Conservation (phyloP, 306 rosid genomes). For the Inga leiocalycina region DNA sequence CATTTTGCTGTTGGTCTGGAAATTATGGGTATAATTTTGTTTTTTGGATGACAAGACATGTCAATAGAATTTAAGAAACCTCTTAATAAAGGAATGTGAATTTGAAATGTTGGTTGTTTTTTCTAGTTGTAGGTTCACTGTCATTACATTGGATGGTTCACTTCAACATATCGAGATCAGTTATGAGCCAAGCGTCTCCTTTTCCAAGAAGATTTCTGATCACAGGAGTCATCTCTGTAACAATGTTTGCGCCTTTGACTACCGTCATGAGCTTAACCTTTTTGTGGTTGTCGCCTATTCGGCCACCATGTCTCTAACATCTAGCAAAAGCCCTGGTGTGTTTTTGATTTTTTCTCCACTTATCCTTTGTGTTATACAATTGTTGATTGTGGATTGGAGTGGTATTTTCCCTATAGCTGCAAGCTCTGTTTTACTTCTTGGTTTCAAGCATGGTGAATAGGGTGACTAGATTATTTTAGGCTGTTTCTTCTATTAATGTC, state of each 20-base stretch:
- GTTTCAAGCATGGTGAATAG: slow-evolving; percentile 21
- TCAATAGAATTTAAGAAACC: slow-evolving; percentile 26
- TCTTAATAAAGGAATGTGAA: background rate
- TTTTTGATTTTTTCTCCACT: slow-evolving; percentile 27
- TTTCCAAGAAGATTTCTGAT: slow-evolving; percentile 51
- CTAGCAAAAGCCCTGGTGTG: slow-evolving; percentile 60
- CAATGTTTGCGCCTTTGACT: slow-evolving; percentile 61
- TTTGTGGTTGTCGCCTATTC: slow-evolving; percentile 57
- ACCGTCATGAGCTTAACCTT: slow-evolving; percentile 64
- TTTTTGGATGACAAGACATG: slow-evolving; percentile 24
- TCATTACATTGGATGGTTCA: slow-evolving; percentile 78
- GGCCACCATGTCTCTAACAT: slow-evolving; percentile 30
- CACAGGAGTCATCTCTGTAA: slow-evolving; percentile 44
- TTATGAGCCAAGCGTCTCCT: slow-evolving; percentile 61
- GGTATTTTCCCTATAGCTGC: slow-evolving; percentile 6
- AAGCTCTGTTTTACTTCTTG: slow-evolving; percentile 28
- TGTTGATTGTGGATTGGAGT: slow-evolving; percentile 20
- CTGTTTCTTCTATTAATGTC: slow-evolving; percentile 22
- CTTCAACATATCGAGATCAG: slow-evolving; percentile 75
- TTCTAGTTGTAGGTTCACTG: slow-evolving; percentile 75
- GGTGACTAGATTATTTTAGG: slow-evolving; percentile 30
- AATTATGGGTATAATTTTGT: slow-evolving; percentile 26
- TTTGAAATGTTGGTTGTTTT: slow-evolving; percentile 41
- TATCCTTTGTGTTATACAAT: slow-evolving; percentile 20
- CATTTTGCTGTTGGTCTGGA: slow-evolving; percentile 26